Evolutionary conservation across 2,329 filamentous ascomycete genomes (phyloP).

Genomic region (Phaeosphaeria sp.): DNA sequence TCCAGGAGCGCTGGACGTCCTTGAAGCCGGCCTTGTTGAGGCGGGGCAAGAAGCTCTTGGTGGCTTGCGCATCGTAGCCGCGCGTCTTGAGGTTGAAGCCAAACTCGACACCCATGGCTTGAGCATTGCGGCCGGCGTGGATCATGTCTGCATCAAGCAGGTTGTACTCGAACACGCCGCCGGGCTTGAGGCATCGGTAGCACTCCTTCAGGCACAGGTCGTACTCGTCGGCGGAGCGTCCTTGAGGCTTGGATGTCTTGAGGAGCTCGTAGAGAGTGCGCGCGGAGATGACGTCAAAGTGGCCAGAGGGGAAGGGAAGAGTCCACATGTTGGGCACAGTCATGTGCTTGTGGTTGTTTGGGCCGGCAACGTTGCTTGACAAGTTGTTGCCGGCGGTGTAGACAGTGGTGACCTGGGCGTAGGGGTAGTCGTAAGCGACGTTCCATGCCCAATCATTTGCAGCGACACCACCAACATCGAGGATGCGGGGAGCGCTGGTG

Average conservation of each 20-base stretch:
- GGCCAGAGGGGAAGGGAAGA: slow-evolving; percentile 82
- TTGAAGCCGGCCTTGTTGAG: slow-evolving; percentile 78
- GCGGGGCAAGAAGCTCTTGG: slow-evolving; percentile 79
- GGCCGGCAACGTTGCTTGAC: slow-evolving; percentile 68
- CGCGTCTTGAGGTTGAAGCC: slow-evolving; percentile 86
- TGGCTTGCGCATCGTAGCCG: slow-evolving; percentile 86
- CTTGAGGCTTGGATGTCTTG: slow-evolving; percentile 66
- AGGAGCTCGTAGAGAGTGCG: slow-evolving; percentile 85
- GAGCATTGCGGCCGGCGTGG: slow-evolving; percentile 78
- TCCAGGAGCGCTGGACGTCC: slow-evolving; percentile 84
- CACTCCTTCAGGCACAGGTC: slow-evolving; percentile 85
- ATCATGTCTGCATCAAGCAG: slow-evolving; percentile 90
- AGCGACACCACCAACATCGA: slow-evolving; percentile 85
- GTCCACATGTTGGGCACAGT: slow-evolving; percentile 78
- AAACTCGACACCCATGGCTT: slow-evolving; percentile 89
- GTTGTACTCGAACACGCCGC: slow-evolving; percentile 89
- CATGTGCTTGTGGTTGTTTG: slow-evolving; percentile 84
- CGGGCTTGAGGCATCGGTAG: slow-evolving; percentile 89
- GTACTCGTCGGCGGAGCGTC: slow-evolving; percentile 74
- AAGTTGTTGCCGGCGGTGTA: slow-evolving; percentile 61
- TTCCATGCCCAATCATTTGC: slow-evolving; percentile 97
- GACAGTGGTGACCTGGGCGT: slow-evolving; percentile 86
- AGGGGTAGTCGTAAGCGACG: slow-evolving; percentile 83
- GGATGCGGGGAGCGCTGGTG: slow-evolving; percentile 71
- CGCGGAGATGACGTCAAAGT: slow-evolving; percentile 92